Evolutionary conservation across 2,329 filamentous ascomycete species (phyloP), one percentile per base, ranked within the genome.

Genomic region (Pseudocercospora fuligena): DNA sequence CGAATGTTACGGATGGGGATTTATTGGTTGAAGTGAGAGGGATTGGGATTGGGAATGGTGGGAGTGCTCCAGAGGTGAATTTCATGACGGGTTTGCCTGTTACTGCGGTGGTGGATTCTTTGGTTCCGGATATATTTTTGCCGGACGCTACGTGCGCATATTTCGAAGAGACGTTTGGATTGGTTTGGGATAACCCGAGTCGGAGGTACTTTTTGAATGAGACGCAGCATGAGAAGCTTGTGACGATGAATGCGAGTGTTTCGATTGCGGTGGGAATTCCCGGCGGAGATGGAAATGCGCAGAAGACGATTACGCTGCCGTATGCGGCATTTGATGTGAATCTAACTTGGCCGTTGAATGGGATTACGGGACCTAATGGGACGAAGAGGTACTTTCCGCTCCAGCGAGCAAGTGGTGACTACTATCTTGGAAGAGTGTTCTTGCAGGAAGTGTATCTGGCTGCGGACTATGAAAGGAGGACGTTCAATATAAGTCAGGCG

Each of bases 361-460:
- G 33, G 19, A 59, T 64, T 23, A 64, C 51, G n/a, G 36, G 33
- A n/a, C 31, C 29, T 19, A 21, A 43, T 27, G n/a, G 23, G 9
- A 58, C 31, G 6, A 56, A 29, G 36, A 54, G 61, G 7, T 64
- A 59, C 23, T 64, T 64, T n/a, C 61, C 61, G 2, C 53, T 64
- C 2, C 21, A 36, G 21, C 33, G 61, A 21, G 16, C 33, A 8
- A 49, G 19, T 31, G 23, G n/a, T 3, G 25, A 29, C n/a, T 64
- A 27, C 23, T 64, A 58, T n/a, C 61, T 64, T 5, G 61, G 61
- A n/a, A 31, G 61, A 7, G 53, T 56, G 5, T 64, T 64, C 40
- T 33, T 64, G 36, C 61, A 64, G 36, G 61, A 64, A 27, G 51
- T 54, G 12, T 64, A 64, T 21, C 29, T 61, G 14, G 59, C 59